phyloP scores from a whole-genome alignment of 768 basidiomycete genomes.

The Termitomyces sp. region DNA sequence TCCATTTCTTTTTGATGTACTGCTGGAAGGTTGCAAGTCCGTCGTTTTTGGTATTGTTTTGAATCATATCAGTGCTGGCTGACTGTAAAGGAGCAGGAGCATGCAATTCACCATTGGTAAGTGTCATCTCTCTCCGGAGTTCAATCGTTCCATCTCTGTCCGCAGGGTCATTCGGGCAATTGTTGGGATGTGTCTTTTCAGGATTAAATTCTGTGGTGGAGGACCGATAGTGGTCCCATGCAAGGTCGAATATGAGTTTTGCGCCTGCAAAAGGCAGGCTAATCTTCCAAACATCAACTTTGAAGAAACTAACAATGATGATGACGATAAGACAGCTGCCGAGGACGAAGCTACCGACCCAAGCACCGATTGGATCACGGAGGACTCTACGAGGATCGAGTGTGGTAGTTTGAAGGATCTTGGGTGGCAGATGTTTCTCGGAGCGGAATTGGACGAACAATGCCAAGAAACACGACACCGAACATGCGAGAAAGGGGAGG shows the following conservation, averaged over 20 bases:
- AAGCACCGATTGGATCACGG: conserved; percentile 68
- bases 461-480: conserved; percentile 52
- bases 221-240: conserved; percentile 51
- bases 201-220: background rate
- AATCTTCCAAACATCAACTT: conserved; percentile 84
- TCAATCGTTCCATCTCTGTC: conserved; percentile 22
- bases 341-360: conserved; percentile 67
- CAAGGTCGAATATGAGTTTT: conserved; percentile 67
- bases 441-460: conserved; percentile 55
- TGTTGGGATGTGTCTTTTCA: background rate
- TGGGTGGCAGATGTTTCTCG: conserved; percentile 44
- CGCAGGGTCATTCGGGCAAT: conserved; percentile 6
- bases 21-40: background rate
- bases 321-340: conserved; percentile 64
- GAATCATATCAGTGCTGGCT: conserved; percentile 6
- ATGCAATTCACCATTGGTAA: conserved; percentile 11
- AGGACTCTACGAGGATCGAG: conserved; percentile 57
- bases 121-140: conserved; percentile 23
- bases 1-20: conserved; percentile 11
- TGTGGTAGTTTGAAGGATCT: conserved; percentile 27
- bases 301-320: conserved; percentile 71
- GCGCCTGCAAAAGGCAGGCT: conserved; percentile 74
- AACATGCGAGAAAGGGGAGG: conserved; percentile 70
- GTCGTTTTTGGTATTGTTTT: conserved; percentile 1
- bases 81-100: conserved; percentile 13